Evolutionary conservation across 371 early-diverging fungal species (phyloP).

Genomic region (Lichtheimia ramosa): DNA sequence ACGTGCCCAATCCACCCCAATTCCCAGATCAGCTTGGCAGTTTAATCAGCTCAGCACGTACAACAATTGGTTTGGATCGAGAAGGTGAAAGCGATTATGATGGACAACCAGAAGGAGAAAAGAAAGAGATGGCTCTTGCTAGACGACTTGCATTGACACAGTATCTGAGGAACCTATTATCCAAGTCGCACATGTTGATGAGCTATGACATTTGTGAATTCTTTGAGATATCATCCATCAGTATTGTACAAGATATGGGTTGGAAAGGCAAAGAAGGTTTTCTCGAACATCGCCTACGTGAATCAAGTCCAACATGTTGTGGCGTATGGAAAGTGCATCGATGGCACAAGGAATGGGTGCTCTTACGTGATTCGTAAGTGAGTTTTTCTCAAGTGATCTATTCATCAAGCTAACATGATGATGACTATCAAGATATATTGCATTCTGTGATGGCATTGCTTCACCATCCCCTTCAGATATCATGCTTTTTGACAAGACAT

Average conservation of each 20-base stretch:
- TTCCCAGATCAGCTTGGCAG: slow-evolving; percentile 48
- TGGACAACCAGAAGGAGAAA: slow-evolving; percentile 23
- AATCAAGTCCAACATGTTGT: slow-evolving; percentile 41
- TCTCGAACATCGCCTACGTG: slow-evolving; percentile 59
- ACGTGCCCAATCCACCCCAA: slow-evolving; percentile 28
- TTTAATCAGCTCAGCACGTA: slow-evolving; percentile 37
- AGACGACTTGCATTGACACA: slow-evolving; percentile 66
- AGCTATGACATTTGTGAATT: slow-evolving; percentile 78
- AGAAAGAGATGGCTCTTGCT: slow-evolving; percentile 39
- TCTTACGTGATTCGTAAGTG: slow-evolving; percentile 73
- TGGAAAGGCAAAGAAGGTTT: slow-evolving; percentile 88
- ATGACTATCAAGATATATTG: slow-evolving; percentile 37
- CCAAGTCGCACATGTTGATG: slow-evolving; percentile 59
- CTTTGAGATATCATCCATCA: slow-evolving; percentile 74
- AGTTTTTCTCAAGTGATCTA: neutral
- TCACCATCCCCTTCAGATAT: slow-evolving; percentile 54
- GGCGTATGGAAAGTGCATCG: slow-evolving; percentile 23
- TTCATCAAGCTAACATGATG: neutral
- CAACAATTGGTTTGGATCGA: slow-evolving; percentile 19
- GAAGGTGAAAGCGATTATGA: neutral
- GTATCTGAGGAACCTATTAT: slow-evolving; percentile 62
- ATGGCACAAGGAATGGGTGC: slow-evolving; percentile 74
- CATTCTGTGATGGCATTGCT: slow-evolving; percentile 51
- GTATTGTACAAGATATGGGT: slow-evolving; percentile 74
- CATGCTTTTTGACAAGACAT: slow-evolving; percentile 35